phyloP scores from a whole-genome alignment of 2,329 filamentous ascomycete genomes.

The Myrmaecium sp. region DNA sequence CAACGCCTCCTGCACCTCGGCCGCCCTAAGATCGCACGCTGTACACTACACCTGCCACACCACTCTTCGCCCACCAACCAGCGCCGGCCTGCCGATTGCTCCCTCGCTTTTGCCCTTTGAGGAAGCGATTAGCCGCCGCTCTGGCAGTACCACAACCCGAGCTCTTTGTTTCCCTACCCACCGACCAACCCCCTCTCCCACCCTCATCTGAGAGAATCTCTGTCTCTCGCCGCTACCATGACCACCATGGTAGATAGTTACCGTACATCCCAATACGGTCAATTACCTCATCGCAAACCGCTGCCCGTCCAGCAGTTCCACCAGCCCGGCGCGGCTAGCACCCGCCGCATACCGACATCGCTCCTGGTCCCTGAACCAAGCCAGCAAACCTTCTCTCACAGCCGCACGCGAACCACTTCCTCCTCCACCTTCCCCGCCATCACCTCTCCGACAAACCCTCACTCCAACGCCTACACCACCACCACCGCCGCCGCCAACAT shows the following conservation, averaged over 20 bases:
- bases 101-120: no score
- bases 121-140: no score
- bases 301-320: constrained; percentile 7
- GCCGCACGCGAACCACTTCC: constrained; percentile 20
- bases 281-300: constrained; percentile 10
- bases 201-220: no score
- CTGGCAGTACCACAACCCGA: no score
- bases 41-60: no score
- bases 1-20: no score
- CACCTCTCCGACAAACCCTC: constrained; percentile 10
- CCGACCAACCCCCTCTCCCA: no score
- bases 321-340: constrained; percentile 5
- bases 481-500: constrained; percentile 13
- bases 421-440: constrained; percentile 16
- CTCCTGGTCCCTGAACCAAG: constrained; percentile 9
- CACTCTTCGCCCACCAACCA: no score
- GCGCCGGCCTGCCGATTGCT: no score
- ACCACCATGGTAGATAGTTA: constrained; percentile 7
- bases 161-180: no score
- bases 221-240: constrained; percentile 4
- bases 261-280: constrained; percentile 4
- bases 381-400: constrained; percentile 13
- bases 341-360: constrained; percentile 5
- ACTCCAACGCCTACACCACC: constrained; percentile 11
- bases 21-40: no score